Percentiles rank a stretch among this genome's conserved stretches.
Conservation (phyloP, 768 basidiomycete species). For the Brasilioporus rufonigricans region DNA sequence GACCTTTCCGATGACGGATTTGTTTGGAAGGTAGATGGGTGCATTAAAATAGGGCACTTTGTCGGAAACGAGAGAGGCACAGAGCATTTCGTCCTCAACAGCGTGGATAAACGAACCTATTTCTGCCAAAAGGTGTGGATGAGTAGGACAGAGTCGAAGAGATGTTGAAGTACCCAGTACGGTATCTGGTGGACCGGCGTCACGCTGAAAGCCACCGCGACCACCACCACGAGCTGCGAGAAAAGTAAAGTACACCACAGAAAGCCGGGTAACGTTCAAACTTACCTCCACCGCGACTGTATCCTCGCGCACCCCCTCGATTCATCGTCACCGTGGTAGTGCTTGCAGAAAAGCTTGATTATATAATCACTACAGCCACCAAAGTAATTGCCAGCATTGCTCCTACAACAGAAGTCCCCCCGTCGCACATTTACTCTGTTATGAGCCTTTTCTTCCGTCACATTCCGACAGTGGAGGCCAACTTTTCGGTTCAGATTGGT, state of each 20-base stretch:
- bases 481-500: constrained; percentile 26
- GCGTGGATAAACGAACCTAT: constrained; percentile 92
- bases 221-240: constrained; percentile 54
- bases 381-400: neutral
- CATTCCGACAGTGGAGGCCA: constrained; percentile 20
- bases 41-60: constrained; percentile 99
- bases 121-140: constrained; percentile 48
- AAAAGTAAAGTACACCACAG: constrained; percentile 1
- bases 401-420: neutral
- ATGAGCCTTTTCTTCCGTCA: constrained; percentile 41
- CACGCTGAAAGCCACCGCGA: constrained; percentile 70
- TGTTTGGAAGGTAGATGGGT: constrained; percentile 96
- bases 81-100: constrained; percentile 98
- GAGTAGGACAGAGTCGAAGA: neutral
- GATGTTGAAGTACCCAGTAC: constrained; percentile 54
- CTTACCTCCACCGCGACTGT: constrained; percentile 52
- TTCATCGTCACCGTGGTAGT: constrained; percentile 39
- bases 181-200: constrained; percentile 74
- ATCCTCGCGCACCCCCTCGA: constrained; percentile 54
- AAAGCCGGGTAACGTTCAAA: neutral
- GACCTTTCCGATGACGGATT: constrained; percentile 93
- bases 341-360: constrained; percentile 8
- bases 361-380: constrained; percentile 18
- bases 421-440: neutral
- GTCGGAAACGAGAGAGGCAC: constrained; percentile 76